These are phyloP conservation scores for Diplodia mutila DNA, from an alignment of 2,329 filamentous ascomycete genomes.

Conservation along the genomic window DNA sequence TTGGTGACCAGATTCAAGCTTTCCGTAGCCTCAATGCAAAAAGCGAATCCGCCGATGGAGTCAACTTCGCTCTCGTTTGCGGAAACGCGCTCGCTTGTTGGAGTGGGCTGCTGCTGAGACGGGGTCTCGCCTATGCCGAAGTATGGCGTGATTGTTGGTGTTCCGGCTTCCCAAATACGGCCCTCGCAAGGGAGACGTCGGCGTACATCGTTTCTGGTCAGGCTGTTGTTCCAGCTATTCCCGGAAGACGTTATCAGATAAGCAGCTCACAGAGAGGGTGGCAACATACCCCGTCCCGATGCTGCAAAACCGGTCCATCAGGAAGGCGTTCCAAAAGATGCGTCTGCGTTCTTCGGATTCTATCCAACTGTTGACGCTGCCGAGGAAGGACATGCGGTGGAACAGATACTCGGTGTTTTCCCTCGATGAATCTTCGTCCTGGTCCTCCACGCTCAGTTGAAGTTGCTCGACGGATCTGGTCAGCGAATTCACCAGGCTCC, in stretches of 20 bases:
- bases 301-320: conserved; percentile 45
- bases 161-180: conserved; percentile 37
- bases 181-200: conserved; percentile 43
- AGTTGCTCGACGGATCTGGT: conserved; percentile 42
- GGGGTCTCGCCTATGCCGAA: conserved; percentile 46
- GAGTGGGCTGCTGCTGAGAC: conserved; percentile 28
- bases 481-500: conserved; percentile 43
- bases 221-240: conserved; percentile 40
- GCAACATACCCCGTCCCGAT: conserved; percentile 33
- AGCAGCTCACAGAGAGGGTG: background rate
- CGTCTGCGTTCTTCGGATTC: conserved; percentile 43
- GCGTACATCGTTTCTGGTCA: conserved; percentile 40
- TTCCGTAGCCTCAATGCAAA: conserved; percentile 40
- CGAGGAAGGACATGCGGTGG: conserved; percentile 43
- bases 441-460: conserved; percentile 39
- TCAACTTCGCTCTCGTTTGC: conserved; percentile 31
- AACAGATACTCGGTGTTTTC: conserved; percentile 37
- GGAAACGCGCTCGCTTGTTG: conserved; percentile 30
- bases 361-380: conserved; percentile 36
- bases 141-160: conserved; percentile 40
- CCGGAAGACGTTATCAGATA: background rate
- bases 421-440: conserved; percentile 30
- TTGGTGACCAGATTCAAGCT: conserved; percentile 40
- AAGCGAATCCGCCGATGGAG: conserved; percentile 40
- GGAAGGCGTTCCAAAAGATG: conserved; percentile 45